Conservation (phyloP, 768 basidiomycete species). For the Macrocybe gigantea region DNA sequence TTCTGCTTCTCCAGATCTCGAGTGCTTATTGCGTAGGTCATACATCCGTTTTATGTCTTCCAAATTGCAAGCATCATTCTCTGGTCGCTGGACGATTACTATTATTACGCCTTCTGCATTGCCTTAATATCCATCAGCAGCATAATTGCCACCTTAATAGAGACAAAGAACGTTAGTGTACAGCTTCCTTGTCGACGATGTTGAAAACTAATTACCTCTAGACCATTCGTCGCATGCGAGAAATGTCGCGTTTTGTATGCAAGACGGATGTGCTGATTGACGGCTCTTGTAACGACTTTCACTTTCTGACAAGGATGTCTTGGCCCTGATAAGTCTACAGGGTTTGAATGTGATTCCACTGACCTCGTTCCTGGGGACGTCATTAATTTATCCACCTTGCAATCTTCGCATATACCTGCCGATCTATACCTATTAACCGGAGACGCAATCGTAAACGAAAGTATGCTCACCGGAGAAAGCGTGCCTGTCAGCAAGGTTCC, state of each 20-base stretch:
- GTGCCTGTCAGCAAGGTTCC: conserved; percentile 93
- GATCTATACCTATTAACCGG: conserved; percentile 92
- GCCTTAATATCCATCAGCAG: conserved; percentile 84
- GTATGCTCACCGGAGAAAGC: conserved; percentile 98
- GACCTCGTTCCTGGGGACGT: conserved; percentile 90
- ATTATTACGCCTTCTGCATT: conserved; percentile 97
- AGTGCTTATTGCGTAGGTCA: conserved; percentile 39
- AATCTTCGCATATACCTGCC: conserved; percentile 73
- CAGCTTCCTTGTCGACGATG: background rate
- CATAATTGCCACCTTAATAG: conserved; percentile 80
- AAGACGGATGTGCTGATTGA: conserved; percentile 64
- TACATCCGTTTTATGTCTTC: conserved; percentile 98
- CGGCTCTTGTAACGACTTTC: conserved; percentile 54
- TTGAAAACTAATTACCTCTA: conserved; percentile 18
- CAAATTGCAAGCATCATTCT: conserved; percentile 92
- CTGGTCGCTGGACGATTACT: conserved; percentile 95
- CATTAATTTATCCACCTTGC: conserved; percentile 77
- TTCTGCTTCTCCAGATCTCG: no score
- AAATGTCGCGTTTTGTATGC: conserved; percentile 92
- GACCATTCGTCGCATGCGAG: conserved; percentile 91
- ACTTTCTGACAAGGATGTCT: background rate
- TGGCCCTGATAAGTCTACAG: conserved; percentile 28
- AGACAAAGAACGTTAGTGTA: conserved; percentile 78
- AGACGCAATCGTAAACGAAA: conserved; percentile 97
- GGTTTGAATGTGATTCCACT: conserved; percentile 67